phyloP scores from a whole-genome alignment of 1,284 basidiomycete species.

The Pyrrhoderma noxium region DNA sequence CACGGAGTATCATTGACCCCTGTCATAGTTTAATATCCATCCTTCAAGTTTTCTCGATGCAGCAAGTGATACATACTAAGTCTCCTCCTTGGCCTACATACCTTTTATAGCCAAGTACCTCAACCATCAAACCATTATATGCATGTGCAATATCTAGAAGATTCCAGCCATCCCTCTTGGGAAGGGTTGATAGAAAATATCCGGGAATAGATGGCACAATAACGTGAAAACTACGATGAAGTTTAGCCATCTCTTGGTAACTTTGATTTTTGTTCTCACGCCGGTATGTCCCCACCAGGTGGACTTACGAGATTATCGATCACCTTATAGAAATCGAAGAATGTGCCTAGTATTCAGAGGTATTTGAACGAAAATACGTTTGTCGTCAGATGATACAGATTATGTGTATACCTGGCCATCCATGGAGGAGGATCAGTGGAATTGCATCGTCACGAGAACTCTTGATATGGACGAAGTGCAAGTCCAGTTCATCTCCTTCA shows the following conservation, averaged over 20 bases:
- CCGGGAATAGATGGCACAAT: conserved; percentile 24
- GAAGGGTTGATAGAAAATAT: conserved; percentile 21
- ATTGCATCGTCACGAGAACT: conserved; percentile 20
- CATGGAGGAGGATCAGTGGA: conserved; percentile 23
- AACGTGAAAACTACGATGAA: conserved; percentile 20
- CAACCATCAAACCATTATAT: conserved; percentile 22
- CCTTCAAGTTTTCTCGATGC: no score
- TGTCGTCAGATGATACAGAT: neutral
- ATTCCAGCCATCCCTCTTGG: conserved; percentile 18
- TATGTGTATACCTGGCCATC: conserved; percentile 22
- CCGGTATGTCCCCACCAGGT: conserved; percentile 17
- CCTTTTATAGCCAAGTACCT: conserved; percentile 22
- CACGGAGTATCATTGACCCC: conserved; percentile 20
- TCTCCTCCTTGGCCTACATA: conserved; percentile 24
- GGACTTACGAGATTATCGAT: conserved; percentile 21
- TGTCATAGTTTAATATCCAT: neutral
- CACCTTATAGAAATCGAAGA: conserved; percentile 25
- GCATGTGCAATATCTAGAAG: conserved; percentile 20
- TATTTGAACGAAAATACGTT: neutral
- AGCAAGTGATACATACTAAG: conserved; percentile 18
- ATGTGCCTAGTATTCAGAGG: conserved; percentile 16
- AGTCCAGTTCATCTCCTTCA: conserved; percentile 13
- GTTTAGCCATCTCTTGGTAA: neutral
- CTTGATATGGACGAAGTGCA: conserved; percentile 22
- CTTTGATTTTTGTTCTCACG: conserved; percentile 16